Evolutionary conservation across 208 protist genomes (phyloP).

Genomic region (Porcisia hertigi): DNA sequence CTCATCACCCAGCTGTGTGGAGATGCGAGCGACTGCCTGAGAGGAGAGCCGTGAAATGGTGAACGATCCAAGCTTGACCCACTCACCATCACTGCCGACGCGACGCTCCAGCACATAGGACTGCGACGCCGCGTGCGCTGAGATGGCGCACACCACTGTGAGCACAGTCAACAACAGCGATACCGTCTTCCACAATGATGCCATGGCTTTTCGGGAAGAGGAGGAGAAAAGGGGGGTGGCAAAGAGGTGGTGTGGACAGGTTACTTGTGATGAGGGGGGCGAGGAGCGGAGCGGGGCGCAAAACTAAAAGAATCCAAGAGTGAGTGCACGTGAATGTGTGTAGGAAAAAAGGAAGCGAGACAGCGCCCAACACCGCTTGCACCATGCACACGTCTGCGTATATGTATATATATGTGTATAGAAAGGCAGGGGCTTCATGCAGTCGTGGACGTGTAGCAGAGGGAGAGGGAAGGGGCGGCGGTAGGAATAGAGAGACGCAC

Average conservation of each 20-base stretch:
- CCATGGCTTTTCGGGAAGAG: background rate
- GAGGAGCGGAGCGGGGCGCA: background rate
- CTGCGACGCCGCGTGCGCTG: slow-evolving; percentile 42
- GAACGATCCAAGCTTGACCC: slow-evolving; percentile 54
- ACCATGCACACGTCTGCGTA: background rate
- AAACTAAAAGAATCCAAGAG: too few species aligned
- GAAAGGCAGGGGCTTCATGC: background rate
- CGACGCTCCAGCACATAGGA: slow-evolving; percentile 74
- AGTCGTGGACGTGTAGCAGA: background rate
- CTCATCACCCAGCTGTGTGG: slow-evolving; percentile 27
- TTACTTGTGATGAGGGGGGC: background rate
- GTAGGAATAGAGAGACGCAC: background rate
- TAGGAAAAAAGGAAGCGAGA: background rate
- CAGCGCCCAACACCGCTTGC: background rate
- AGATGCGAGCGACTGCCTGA: slow-evolving; percentile 51
- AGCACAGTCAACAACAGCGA: slow-evolving; percentile 17
- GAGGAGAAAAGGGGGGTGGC: background rate
- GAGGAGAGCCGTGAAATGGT: slow-evolving; percentile 50
- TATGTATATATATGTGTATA: background rate
- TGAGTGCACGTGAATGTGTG: background rate
- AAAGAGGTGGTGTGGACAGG: background rate
- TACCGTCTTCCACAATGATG: slow-evolving; percentile 6
- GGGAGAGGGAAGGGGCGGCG: background rate
- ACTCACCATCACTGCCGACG: slow-evolving; percentile 47
- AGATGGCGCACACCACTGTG: slow-evolving; percentile 8